phyloP scores from a whole-genome alignment of 805 yeast species.

The Hanseniaspora opuntiae region DNA sequence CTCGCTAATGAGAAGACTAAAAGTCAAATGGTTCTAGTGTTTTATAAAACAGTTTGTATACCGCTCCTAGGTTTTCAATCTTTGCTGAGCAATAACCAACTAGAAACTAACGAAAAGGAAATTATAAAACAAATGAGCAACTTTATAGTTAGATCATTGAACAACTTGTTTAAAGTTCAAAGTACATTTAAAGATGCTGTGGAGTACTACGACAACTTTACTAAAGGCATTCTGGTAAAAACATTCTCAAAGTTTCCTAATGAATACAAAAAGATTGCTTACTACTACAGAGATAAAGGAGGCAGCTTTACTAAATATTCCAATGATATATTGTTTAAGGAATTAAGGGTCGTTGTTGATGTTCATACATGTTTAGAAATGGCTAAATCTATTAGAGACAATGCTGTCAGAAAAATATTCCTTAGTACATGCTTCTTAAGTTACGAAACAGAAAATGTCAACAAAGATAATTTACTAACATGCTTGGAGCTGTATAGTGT shows the following conservation, averaged over 20 bases:
- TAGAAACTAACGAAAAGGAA: not conserved
- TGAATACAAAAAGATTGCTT: conserved; percentile 5
- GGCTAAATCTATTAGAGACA: not conserved
- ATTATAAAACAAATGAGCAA: not conserved
- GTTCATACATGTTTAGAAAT: not conserved
- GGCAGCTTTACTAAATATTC: not conserved
- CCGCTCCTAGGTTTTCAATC: not conserved
- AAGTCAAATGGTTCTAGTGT: not conserved
- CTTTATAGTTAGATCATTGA: conserved; percentile 3
- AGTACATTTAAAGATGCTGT: not conserved
- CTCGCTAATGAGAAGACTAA: not conserved
- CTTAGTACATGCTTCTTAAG: not conserved
- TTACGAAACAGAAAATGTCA: not conserved
- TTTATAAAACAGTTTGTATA: conserved; percentile 4
- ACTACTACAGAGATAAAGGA: not conserved
- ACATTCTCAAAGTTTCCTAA: not conserved
- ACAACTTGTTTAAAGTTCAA: conserved; percentile 1
- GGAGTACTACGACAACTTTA: not conserved
- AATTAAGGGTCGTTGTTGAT: not conserved
- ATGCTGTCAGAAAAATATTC: not conserved
- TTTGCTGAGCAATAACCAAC: not conserved
- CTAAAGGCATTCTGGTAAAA: not conserved
- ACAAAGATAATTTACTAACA: not conserved
- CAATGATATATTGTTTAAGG: not conserved
- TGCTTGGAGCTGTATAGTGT: not conserved